These are phyloP conservation scores for Talaromyces liani DNA, from an alignment of 495 filamentous ascomycete genomes.

Conservation along the genomic window DNA sequence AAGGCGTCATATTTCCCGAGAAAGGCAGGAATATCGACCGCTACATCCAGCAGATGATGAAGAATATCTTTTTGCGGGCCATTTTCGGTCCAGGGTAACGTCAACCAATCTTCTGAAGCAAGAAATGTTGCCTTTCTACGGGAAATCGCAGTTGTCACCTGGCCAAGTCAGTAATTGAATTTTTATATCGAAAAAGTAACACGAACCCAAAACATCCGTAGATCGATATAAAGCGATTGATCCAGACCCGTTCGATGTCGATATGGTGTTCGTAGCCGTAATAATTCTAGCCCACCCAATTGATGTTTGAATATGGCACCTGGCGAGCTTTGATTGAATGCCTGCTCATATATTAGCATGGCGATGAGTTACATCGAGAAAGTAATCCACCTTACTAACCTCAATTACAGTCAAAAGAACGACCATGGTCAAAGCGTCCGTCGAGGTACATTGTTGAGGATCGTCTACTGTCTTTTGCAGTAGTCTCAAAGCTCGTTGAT, in stretches of 20 bases:
- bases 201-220: slow-evolving; percentile 22
- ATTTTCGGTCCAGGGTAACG: slow-evolving; percentile 16
- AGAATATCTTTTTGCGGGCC: slow-evolving; percentile 18
- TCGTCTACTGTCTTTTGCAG: slow-evolving; percentile 17
- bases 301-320: slow-evolving; percentile 19
- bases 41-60: slow-evolving; percentile 19
- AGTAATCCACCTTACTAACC: slow-evolving; percentile 7
- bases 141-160: slow-evolving; percentile 21
- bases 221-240: slow-evolving; percentile 20
- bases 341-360: slow-evolving; percentile 8
- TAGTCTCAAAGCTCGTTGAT: slow-evolving; percentile 12
- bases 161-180: background rate
- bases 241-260: slow-evolving; percentile 21
- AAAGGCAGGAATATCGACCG: slow-evolving; percentile 20
- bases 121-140: slow-evolving; percentile 18
- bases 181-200: background rate
- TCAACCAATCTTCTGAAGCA: slow-evolving; percentile 18
- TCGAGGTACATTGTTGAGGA: slow-evolving; percentile 13
- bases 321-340: slow-evolving; percentile 20
- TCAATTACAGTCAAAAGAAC: slow-evolving; percentile 19
- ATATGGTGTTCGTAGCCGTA: slow-evolving; percentile 17
- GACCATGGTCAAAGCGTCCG: slow-evolving; percentile 17
- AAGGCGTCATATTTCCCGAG: slow-evolving; percentile 17
- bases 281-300: slow-evolving; percentile 18
- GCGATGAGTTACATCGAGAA: background rate